phyloP scores from a whole-genome alignment of 371 early-diverging fungal genomes.

The Pancytospora epiphaga region DNA sequence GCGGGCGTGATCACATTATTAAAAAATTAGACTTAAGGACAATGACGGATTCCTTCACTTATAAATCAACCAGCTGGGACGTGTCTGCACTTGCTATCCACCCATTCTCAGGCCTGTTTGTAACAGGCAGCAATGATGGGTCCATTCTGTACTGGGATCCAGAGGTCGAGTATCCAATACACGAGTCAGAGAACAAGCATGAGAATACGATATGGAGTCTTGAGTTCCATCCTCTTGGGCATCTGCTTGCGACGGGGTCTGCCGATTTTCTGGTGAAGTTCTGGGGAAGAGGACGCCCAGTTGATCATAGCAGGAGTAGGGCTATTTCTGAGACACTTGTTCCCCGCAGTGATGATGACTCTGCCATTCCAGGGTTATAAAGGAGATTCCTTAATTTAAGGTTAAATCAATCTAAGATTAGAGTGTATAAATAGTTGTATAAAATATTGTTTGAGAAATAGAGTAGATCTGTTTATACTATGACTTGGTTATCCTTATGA shows the following conservation, averaged over 20 bases:
- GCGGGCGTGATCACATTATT: conserved; percentile 82
- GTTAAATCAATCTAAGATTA: no score
- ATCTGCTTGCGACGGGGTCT: conserved; percentile 83
- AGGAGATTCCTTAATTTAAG: no score
- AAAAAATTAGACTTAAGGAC: conserved; percentile 86
- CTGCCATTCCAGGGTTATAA: conserved; percentile 22
- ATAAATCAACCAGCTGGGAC: conserved; percentile 81
- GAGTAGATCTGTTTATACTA: no score
- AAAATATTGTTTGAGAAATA: no score
- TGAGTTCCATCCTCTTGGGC: conserved; percentile 96
- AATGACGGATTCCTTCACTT: conserved; percentile 80
- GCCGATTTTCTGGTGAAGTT: conserved; percentile 93
- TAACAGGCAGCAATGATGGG: conserved; percentile 85
- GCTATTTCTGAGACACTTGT: neutral
- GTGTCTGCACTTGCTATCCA: conserved; percentile 73
- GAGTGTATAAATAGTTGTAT: no score
- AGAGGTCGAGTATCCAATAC: conserved; percentile 63
- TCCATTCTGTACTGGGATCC: conserved; percentile 79
- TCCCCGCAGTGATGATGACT: conserved; percentile 2
- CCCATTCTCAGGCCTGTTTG: conserved; percentile 81
- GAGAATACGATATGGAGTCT: conserved; percentile 87
- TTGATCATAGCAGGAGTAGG: conserved; percentile 47
- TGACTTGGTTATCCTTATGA: no score
- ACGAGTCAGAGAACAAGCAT: conserved; percentile 75
- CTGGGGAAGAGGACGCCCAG: conserved; percentile 87